Conservation (phyloP, 805 yeast species). For the Cyberlindnera euphorbiiphila region DNA sequence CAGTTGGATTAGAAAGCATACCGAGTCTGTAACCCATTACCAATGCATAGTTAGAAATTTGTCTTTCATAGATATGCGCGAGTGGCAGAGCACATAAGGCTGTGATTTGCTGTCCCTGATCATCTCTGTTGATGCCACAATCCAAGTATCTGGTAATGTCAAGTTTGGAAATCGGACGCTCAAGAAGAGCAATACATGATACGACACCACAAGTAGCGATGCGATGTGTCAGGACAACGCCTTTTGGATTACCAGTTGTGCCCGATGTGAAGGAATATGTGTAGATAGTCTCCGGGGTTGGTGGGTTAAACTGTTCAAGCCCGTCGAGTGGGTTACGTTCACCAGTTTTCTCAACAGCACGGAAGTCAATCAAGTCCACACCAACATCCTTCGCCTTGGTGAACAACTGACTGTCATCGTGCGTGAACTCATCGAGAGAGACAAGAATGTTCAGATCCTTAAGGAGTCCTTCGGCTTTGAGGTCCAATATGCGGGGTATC, state of each 20-base stretch:
- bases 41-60: conserved; percentile 36
- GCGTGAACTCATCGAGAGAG: conserved; percentile 46
- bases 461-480: conserved; percentile 36
- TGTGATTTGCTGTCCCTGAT: conserved; percentile 28
- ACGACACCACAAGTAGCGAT: conserved; percentile 47
- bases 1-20: conserved; percentile 36
- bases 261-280: conserved; percentile 74
- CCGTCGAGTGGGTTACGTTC: conserved; percentile 39
- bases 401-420: conserved; percentile 32
- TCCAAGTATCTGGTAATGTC: conserved; percentile 13
- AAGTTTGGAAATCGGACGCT: conserved; percentile 18
- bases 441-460: conserved; percentile 44
- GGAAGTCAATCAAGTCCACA: conserved; percentile 39
- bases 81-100: conserved; percentile 46
- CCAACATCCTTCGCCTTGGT: conserved; percentile 29
- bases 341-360: conserved; percentile 42
- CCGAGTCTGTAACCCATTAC: conserved; percentile 38
- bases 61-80: conserved; percentile 55
- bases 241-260: conserved; percentile 73
- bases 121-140: conserved; percentile 19
- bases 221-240: conserved; percentile 54
- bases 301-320: conserved; percentile 34
- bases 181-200: conserved; percentile 31
- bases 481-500: conserved; percentile 39
- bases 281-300: conserved; percentile 47